Percentiles rank a stretch among this genome's conserved stretches.
Conservation (phyloP, 2,329 filamentous ascomycete genomes). For the Proliferodiscus dingleyae region DNA sequence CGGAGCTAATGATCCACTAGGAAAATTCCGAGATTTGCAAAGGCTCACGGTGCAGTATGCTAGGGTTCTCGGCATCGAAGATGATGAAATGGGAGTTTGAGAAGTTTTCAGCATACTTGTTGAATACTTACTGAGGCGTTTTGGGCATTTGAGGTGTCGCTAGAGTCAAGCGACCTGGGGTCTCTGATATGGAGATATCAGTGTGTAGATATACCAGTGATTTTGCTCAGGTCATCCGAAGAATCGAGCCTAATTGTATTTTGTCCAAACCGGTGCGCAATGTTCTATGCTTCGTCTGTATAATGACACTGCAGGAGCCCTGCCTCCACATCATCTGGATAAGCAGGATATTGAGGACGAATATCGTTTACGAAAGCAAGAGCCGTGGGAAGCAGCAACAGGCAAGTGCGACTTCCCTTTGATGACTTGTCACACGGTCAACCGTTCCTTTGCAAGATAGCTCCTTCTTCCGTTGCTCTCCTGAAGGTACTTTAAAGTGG, state of each 20-base stretch:
- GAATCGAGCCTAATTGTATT: background rate
- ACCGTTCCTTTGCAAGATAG: too few species aligned
- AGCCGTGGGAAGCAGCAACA: too few species aligned
- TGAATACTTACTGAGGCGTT: conserved; percentile 19
- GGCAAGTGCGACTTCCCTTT: background rate
- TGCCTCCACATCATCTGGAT: too few species aligned
- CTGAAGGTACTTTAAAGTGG: too few species aligned
- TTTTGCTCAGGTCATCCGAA: background rate
- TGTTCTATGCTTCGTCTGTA: too few species aligned
- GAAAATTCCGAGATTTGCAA: conserved; percentile 93
- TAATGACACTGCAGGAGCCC: too few species aligned
- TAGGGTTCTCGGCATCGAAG: conserved; percentile 62
- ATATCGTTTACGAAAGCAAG: too few species aligned
- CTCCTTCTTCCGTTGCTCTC: too few species aligned
- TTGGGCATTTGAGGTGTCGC: conserved; percentile 16
- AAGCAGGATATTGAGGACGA: too few species aligned
- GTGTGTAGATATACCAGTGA: background rate
- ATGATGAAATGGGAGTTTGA: conserved; percentile 25
- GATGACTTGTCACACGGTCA: too few species aligned
- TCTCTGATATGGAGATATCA: background rate
- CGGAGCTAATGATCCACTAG: conserved; percentile 40
- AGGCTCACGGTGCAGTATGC: conserved; percentile 94
- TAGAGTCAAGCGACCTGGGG: conserved; percentile 5
- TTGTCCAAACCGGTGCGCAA: background rate
- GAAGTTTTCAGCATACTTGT: background rate